Base-by-base conservation (phyloP, 768 basidiomycete species). In the Lanmaoa pseudosensibilis region DNA sequence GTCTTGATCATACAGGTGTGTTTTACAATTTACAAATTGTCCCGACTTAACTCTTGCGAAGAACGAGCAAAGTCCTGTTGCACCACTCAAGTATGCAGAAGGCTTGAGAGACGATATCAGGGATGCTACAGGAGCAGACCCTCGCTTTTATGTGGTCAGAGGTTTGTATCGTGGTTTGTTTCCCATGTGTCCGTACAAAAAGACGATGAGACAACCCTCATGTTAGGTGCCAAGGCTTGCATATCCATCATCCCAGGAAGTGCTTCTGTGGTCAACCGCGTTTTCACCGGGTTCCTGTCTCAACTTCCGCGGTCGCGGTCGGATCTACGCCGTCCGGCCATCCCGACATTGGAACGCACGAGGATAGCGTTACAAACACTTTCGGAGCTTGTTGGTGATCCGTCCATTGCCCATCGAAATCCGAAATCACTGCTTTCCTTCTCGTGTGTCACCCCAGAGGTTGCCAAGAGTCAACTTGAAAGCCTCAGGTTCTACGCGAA, bases 1-100 rank as follows among this genome's bases (percentile, higher is more conserved):
- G 81, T 86, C 12, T 74, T 90, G 13, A 81, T 90, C 19, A 78
- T 90, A 41, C 88, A 89, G 71, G 88, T 88, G 51, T 54, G 75
- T 65, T 18, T 11, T 11, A 32, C 40, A 11, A 21, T 46, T 40
- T 46, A 11, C 12, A 12, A n/a, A 19, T 25, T 33, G 16, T 30
- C 36, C 27, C 30, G 25, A 25, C 57, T 59, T 38, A 66, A 9
- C 15, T 27, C 32, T 48, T 23, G 19, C 30, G 51, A 45, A 90
- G 87, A 87, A 86, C 6, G 86, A 90, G 55, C 73, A 74, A 12
- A 85, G 81, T 59, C 75, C 80, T 30, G 67, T 78, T 13, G 82
- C 78, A 54, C 82, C 86, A 3, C 69, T 79, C 33, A 77, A 77
- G 60, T 78, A 83, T 54, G 87, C 87, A 7, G 82, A 90, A 59